Percentiles rank a stretch among this genome's conserved stretches.
Evolutionary conservation across 2,329 filamentous ascomycete genomes (phyloP).

Genomic region (Neofusicoccum parvum): DNA sequence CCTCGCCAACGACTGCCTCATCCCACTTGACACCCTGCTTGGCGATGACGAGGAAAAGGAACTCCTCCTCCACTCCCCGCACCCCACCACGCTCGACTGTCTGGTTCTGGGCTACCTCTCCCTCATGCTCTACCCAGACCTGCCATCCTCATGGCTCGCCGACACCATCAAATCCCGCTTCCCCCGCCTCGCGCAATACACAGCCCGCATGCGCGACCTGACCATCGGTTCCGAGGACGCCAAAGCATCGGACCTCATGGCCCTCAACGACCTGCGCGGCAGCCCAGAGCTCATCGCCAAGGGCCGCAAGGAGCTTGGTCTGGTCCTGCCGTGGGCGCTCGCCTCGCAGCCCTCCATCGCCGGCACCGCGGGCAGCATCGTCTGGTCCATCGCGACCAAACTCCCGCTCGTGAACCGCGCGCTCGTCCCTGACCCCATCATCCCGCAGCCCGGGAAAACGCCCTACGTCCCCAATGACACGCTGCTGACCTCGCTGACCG

Average conservation of each 20-base stretch:
- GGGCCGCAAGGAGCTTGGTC: conserved; percentile 13
- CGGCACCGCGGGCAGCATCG: neutral
- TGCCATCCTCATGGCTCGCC: conserved; percentile 65
- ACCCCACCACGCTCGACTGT: conserved; percentile 73
- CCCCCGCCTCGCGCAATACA: conserved; percentile 41
- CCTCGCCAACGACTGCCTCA: conserved; percentile 69
- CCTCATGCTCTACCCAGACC: conserved; percentile 65
- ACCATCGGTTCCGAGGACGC: conserved; percentile 8
- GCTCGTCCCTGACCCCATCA: neutral
- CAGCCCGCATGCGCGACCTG: conserved; percentile 27
- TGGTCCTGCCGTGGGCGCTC: conserved; percentile 21
- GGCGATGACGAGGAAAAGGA: conserved; percentile 48
- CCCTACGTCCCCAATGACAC: neutral
- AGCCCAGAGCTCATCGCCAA: conserved; percentile 14
- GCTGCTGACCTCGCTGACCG: conserved; percentile 6
- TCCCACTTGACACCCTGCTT: conserved; percentile 69
- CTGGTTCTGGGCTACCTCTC: conserved; percentile 78
- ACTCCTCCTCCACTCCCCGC: conserved; percentile 57
- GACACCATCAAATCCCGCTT: conserved; percentile 57
- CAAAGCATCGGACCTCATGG: conserved; percentile 8
- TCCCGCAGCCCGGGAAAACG: conserved; percentile 1
- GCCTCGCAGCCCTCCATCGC: neutral
- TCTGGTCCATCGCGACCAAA: neutral
- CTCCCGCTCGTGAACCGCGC: conserved; percentile 1
- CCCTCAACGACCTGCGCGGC: conserved; percentile 17